Percentiles rank a stretch among this genome's conserved stretches.
phyloP scores from a whole-genome alignment of 495 filamentous ascomycete species.

The Talaromyces proteolyticus region DNA sequence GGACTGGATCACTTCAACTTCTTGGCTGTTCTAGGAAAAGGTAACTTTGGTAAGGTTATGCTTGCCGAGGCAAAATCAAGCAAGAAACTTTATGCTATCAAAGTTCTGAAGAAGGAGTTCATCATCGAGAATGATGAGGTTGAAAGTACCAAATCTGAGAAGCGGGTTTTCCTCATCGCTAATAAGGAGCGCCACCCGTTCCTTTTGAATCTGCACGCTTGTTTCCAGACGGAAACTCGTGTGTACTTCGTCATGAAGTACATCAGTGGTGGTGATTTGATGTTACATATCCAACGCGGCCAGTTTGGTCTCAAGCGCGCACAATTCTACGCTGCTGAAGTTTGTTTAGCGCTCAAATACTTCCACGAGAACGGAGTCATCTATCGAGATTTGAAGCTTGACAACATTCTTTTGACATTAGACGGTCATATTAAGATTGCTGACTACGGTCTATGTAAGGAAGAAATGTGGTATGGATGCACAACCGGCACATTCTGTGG shows the following conservation, averaged over 20 bases:
- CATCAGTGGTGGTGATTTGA: conserved; percentile 96
- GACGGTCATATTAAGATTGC: conserved; percentile 99
- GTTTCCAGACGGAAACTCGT: conserved; percentile 98
- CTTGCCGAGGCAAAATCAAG: conserved; percentile 91
- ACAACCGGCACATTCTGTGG: conserved; percentile 98
- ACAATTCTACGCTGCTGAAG: conserved; percentile 98
- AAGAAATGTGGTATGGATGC: conserved; percentile 98
- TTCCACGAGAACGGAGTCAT: conserved; percentile 99
- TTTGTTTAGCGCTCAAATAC: conserved; percentile 95
- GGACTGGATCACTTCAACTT: conserved; percentile 99
- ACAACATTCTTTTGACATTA: conserved; percentile 93
- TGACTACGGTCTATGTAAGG: conserved; percentile 98
- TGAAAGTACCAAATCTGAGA: conserved; percentile 97
- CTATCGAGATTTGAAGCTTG: conserved; percentile 98
- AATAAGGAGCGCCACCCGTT: conserved; percentile 98
- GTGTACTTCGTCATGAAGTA: conserved; percentile 99
- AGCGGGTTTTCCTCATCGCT: conserved; percentile 92
- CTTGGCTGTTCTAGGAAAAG: conserved; percentile 95
- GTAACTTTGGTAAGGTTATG: conserved; percentile 99
- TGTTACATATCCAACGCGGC: conserved; percentile 97
- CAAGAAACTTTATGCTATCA: conserved; percentile 94
- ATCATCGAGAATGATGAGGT: conserved; percentile 99
- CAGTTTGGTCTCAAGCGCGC: conserved; percentile 94
- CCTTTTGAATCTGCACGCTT: conserved; percentile 90
- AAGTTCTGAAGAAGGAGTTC: conserved; percentile 99